Conservation (phyloP, 257 asterid species). For the Henckelia pumila region DNA sequence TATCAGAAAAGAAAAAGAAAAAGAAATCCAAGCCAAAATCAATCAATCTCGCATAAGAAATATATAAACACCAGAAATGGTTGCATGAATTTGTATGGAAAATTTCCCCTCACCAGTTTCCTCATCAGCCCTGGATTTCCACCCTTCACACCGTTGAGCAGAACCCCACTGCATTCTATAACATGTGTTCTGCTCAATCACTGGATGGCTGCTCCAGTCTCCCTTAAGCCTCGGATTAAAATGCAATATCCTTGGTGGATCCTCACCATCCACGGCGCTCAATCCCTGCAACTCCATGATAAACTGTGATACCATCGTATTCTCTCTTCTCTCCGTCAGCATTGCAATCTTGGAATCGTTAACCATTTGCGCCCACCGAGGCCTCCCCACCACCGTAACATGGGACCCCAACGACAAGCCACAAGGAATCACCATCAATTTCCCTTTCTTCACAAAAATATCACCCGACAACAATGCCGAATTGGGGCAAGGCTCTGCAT, state of each 20-base stretch:
- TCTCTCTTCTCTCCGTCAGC: constrained; percentile 32
- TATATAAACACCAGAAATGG: constrained; percentile 17
- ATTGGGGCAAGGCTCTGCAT: constrained; percentile 59
- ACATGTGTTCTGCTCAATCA: constrained; percentile 86
- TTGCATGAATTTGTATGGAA: constrained; percentile 2
- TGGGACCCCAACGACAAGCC: constrained; percentile 90
- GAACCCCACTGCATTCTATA: constrained; percentile 96
- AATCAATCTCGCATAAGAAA: not conserved
- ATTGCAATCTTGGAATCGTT: constrained; percentile 43
- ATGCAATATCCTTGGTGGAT: constrained; percentile 89
- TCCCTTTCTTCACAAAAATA: constrained; percentile 44
- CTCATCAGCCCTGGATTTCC: constrained; percentile 75
- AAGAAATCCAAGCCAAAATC: not conserved
- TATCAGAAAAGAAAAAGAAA: constrained; percentile 6
- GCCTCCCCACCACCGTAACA: constrained; percentile 78
- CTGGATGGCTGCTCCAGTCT: constrained; percentile 86
- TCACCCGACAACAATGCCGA: constrained; percentile 54
- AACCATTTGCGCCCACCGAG: constrained; percentile 50
- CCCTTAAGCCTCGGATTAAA: constrained; percentile 87
- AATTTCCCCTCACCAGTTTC: constrained; percentile 63
- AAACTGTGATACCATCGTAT: constrained; percentile 68
- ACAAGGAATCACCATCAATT: constrained; percentile 75
- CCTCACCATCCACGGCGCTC: constrained; percentile 90
- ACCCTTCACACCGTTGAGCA: constrained; percentile 83
- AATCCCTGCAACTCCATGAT: constrained; percentile 86